Conservation (phyloP, 257 asterid species). For the Solanum ahanhuiri region DNA sequence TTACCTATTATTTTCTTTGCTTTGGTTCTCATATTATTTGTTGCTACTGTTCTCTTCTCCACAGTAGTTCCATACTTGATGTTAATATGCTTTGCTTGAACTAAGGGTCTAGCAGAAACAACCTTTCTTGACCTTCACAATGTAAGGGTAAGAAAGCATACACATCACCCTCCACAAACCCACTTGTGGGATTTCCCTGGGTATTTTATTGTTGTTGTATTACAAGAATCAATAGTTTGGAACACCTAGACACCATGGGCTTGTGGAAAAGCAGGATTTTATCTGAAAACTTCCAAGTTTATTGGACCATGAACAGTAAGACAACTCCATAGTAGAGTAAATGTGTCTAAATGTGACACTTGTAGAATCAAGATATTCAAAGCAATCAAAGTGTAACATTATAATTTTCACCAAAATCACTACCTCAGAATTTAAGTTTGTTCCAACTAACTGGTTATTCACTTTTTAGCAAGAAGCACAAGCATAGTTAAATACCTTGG, state of each 20-base stretch:
- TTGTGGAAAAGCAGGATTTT: not conserved
- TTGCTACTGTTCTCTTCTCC: not conserved
- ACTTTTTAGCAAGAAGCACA: not conserved
- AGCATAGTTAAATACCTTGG: conserved; percentile 44
- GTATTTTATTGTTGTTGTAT: not conserved
- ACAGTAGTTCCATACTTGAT: not conserved
- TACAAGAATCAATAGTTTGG: not conserved
- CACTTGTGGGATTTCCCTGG: not conserved
- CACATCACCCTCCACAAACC: not conserved
- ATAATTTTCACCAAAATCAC: not conserved
- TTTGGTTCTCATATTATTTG: not conserved
- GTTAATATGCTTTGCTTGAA: not conserved
- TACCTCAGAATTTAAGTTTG: not conserved
- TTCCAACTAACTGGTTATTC: not conserved
- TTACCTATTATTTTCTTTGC: not conserved
- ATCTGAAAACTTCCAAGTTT: not conserved
- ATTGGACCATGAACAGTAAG: not conserved
- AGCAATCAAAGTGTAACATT: not conserved
- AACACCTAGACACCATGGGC: not conserved
- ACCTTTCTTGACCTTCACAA: not conserved
- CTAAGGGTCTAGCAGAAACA: not conserved
- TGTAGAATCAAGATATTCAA: not conserved
- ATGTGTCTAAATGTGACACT: not conserved
- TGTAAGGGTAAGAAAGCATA: not conserved
- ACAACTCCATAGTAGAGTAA: not conserved